phyloP scores from a whole-genome alignment of 1,139 yeast genomes.

The Diutina catenulata region DNA sequence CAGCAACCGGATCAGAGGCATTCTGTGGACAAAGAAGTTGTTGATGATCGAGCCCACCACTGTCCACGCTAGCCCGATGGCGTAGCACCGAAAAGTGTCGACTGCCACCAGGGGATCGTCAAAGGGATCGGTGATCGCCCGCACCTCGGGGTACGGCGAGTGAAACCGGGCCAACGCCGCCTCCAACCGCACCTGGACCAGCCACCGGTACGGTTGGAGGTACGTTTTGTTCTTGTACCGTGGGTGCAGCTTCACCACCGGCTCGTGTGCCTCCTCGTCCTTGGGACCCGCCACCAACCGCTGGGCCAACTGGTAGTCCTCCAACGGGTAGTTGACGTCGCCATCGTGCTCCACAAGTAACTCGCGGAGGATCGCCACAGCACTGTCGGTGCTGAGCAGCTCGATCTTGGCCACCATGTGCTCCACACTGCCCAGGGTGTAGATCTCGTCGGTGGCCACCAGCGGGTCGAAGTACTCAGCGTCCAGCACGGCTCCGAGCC shows the following conservation, averaged over 20 bases:
- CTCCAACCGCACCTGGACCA: conserved; percentile 24
- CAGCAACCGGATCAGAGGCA: conserved; percentile 27
- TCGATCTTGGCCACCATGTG: conserved; percentile 22
- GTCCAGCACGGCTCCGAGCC: conserved; percentile 22
- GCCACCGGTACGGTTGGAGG: conserved; percentile 15
- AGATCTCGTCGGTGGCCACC: conserved; percentile 10
- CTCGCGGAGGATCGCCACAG: conserved; percentile 24
- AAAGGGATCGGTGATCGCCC: conserved; percentile 33
- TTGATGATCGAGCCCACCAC: conserved; percentile 30
- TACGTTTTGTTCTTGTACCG: neutral
- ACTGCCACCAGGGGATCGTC: conserved; percentile 28
- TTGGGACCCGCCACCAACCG: conserved; percentile 17
- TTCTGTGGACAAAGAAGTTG: conserved; percentile 32
- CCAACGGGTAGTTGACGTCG: conserved; percentile 28
- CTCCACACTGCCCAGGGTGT: conserved; percentile 13
- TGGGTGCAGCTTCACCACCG: no score
- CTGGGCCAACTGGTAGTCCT: conserved; percentile 25
- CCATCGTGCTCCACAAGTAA: conserved; percentile 28
- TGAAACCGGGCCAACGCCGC: conserved; percentile 32
- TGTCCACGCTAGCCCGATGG: conserved; percentile 31
- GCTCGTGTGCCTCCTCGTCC: neutral
- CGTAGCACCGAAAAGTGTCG: conserved; percentile 32
- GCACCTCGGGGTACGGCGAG: conserved; percentile 35
- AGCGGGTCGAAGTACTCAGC: conserved; percentile 12
- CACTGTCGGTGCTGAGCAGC: conserved; percentile 13